A percentile compares a stretch with the other conserved stretches of the same genome.
These are phyloP conservation scores for Eucalyptus leucophloia DNA, from an alignment of 345 rosid species.

Conservation along the genomic window DNA sequence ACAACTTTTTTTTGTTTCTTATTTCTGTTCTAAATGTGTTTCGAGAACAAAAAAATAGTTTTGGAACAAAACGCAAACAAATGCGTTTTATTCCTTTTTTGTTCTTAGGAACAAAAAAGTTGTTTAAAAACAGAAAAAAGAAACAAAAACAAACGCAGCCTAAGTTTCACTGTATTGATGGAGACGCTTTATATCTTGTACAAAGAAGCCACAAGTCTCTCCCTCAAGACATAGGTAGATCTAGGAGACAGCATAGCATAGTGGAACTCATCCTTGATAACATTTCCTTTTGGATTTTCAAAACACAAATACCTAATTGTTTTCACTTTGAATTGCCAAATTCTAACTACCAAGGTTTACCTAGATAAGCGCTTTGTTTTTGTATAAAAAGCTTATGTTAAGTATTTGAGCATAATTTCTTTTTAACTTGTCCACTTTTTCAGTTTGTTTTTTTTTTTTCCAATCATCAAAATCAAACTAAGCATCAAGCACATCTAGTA, in stretches of 20 bases:
- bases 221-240: background rate
- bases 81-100: too few relatives aligned
- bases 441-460: background rate
- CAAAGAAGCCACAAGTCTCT: background rate
- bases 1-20: too few relatives aligned
- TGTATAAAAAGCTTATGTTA: background rate
- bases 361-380: background rate
- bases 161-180: background rate
- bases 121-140: too few relatives aligned
- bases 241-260: background rate
- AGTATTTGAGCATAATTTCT: background rate
- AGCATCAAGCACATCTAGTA: background rate
- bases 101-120: too few relatives aligned
- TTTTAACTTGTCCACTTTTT: background rate
- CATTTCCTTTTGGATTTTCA: background rate
- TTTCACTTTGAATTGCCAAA: background rate
- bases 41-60: too few relatives aligned
- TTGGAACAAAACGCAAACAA: too few relatives aligned
- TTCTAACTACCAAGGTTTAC: background rate
- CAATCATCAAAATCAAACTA: background rate
- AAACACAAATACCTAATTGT: background rate
- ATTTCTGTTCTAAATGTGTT: too few relatives aligned
- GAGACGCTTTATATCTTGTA: background rate
- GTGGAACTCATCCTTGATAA: background rate
- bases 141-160: too few relatives aligned